These are phyloP conservation scores for Hemisphaericaspora subhashii DNA, from an alignment of 1,139 yeast species.

Conservation along the genomic window DNA sequence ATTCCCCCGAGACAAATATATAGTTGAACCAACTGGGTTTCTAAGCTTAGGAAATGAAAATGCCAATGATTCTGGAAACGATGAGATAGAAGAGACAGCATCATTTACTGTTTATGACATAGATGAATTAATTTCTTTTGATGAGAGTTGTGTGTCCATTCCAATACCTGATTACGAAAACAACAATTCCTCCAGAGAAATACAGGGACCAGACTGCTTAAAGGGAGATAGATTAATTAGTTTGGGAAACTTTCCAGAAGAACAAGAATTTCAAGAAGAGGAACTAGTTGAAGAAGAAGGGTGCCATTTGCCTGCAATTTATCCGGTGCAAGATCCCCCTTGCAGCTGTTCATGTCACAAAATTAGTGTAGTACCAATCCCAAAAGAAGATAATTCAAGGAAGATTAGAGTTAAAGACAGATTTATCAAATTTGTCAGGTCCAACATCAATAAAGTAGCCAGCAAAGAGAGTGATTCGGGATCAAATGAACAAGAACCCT, in stretches of 20 bases:
- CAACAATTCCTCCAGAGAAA: not conserved
- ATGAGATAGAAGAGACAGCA: not conserved
- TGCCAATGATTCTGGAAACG: not conserved
- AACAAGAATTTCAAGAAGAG: no score
- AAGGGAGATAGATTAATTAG: constrained; percentile 1
- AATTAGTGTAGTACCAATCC: not conserved
- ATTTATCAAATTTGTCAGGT: constrained; percentile 10
- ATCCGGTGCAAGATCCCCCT: not conserved
- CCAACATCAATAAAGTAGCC: constrained; percentile 7
- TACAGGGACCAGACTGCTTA: not conserved
- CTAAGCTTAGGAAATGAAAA: constrained; percentile 10
- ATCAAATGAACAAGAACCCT: constrained; percentile 1
- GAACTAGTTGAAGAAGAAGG: no score
- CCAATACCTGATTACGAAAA: not conserved
- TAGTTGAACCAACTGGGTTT: constrained; percentile 23
- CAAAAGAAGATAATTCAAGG: not conserved
- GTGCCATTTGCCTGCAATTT: no score
- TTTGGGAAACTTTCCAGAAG: not conserved
- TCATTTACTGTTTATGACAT: constrained; percentile 4
- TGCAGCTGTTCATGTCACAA: constrained; percentile 12
- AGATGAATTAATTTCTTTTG: constrained; percentile 5
- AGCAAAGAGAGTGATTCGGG: constrained; percentile 6
- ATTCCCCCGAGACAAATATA: constrained; percentile 26
- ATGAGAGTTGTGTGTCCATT: not conserved
- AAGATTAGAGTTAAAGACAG: constrained; percentile 8